Conservation (phyloP, 2,329 filamentous ascomycete species). For the Scytalidium lignicola region DNA sequence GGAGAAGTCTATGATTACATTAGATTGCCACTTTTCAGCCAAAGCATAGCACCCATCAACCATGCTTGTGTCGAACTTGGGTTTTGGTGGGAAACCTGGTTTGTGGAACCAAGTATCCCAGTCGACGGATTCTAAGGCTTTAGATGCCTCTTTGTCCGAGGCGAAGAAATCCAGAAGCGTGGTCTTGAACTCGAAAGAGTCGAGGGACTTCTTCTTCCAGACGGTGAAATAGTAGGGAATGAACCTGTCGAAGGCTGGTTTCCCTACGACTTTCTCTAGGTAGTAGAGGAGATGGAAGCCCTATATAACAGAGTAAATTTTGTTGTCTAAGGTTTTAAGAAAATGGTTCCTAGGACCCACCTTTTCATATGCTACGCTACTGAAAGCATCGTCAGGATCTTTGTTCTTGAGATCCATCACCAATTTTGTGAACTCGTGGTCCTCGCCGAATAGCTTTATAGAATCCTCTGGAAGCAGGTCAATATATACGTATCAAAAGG, state of each 20-base stretch:
- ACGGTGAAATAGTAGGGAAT: slow-evolving; percentile 91
- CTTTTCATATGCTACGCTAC: slow-evolving; percentile 89
- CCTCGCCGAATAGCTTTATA: slow-evolving; percentile 69
- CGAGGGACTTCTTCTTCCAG: slow-evolving; percentile 80
- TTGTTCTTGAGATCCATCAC: slow-evolving; percentile 82
- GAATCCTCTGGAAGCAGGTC: slow-evolving; percentile 55
- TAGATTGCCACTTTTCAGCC: slow-evolving; percentile 72
- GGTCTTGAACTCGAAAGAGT: slow-evolving; percentile 90
- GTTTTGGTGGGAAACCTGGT: slow-evolving; percentile 87
- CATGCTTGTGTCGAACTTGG: slow-evolving; percentile 81
- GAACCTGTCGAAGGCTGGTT: slow-evolving; percentile 87
- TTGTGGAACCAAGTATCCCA: slow-evolving; percentile 88
- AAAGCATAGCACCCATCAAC: slow-evolving; percentile 82
- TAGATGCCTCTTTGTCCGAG: slow-evolving; percentile 53
- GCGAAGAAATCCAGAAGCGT: slow-evolving; percentile 84
- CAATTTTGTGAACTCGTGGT: slow-evolving; percentile 91
- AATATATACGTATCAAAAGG: not conserved
- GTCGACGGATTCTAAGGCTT: slow-evolving; percentile 68
- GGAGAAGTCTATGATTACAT: slow-evolving; percentile 31
- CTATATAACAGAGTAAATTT: slow-evolving; percentile 15
- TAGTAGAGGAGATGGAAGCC: slow-evolving; percentile 92
- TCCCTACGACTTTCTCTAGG: slow-evolving; percentile 79
- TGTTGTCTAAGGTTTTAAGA: not conserved
- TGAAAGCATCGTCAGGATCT: slow-evolving; percentile 95
- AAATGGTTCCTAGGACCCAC: slow-evolving; percentile 5